Percentiles rank a stretch among this genome's conserved stretches.
These are phyloP conservation scores for Colletotrichum sp. DNA, from an alignment of 2,329 filamentous ascomycete species.

Conservation along the genomic window DNA sequence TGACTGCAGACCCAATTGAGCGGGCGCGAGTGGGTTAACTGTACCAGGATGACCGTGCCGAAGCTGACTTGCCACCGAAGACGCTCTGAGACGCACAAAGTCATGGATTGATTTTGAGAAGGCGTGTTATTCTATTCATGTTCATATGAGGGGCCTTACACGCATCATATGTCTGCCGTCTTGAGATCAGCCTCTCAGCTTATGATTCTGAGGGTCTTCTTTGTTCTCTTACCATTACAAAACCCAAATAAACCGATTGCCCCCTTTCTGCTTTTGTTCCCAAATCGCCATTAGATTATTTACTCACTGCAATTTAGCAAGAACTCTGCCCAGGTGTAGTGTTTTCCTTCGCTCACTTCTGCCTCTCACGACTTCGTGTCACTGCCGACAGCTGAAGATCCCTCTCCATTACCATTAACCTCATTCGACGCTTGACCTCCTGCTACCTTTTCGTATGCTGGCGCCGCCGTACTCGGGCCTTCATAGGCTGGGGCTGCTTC, in stretches of 20 bases:
- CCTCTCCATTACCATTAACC: background rate
- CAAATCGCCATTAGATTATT: background rate
- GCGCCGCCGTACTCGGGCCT: background rate
- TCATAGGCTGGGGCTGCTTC: background rate
- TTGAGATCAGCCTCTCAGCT: too few species aligned
- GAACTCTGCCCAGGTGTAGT: accelerated
- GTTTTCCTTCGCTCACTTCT: background rate
- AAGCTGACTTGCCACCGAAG: background rate
- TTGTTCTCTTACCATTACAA: too few species aligned
- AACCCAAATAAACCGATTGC: background rate
- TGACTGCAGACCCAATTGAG: background rate
- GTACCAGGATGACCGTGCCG: accelerated
- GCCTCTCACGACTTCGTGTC: background rate
- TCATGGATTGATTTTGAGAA: background rate
- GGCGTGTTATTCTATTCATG: accelerated
- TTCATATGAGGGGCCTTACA: background rate
- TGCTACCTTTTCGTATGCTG: background rate
- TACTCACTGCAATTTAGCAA: background rate
- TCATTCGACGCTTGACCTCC: background rate
- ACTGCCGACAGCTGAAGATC: background rate
- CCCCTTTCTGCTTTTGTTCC: background rate
- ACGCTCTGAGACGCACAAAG: background rate
- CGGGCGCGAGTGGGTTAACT: background rate
- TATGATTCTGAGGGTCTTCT: too few species aligned
- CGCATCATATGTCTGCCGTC: too few species aligned